Percentiles rank a stretch among this genome's conserved stretches.
These are phyloP conservation scores for Coemansia sp. DNA, from an alignment of 371 early-diverging fungal species.

Conservation along the genomic window DNA sequence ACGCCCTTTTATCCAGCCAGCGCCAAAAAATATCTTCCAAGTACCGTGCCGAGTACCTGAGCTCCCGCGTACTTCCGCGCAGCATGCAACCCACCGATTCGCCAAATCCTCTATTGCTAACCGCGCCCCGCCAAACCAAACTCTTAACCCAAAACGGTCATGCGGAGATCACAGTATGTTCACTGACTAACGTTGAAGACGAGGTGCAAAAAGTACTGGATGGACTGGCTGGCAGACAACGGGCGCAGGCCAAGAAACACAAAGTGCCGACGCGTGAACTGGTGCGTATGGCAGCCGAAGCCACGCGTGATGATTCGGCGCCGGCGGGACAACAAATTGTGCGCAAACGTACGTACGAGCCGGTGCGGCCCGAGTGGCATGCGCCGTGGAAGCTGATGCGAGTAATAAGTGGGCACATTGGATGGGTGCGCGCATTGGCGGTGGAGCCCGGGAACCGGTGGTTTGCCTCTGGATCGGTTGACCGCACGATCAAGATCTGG, in stretches of 20 bases:
- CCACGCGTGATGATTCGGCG: slow-evolving; percentile 17
- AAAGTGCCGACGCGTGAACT: slow-evolving; percentile 41
- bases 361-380: slow-evolving; percentile 78
- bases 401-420: slow-evolving; percentile 94
- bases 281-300: slow-evolving; percentile 16
- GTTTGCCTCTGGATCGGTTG: slow-evolving; percentile 97
- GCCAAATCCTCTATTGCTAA: neutral
- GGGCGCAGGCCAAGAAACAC: slow-evolving; percentile 28
- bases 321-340: slow-evolving; percentile 49
- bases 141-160: slow-evolving; percentile 4
- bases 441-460: slow-evolving; percentile 95
- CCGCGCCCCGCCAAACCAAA: neutral
- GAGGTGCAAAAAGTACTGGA: slow-evolving; percentile 42
- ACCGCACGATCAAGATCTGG: slow-evolving; percentile 98
- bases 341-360: slow-evolving; percentile 45
- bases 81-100: neutral
- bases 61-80: slow-evolving; percentile 27
- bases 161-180: neutral
- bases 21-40: slow-evolving; percentile 17
- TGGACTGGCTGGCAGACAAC: slow-evolving; percentile 25
- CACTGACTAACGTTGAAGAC: slow-evolving; percentile 15
- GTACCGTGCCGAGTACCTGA: slow-evolving; percentile 41
- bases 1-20: neutral
- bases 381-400: slow-evolving; percentile 98
- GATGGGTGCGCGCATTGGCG: slow-evolving; percentile 93